Evolutionary conservation across 2,329 filamentous ascomycete genomes (phyloP), one percentile per base, ranked within the genome.

Genomic region (Chaetothyriales sp.): DNA sequence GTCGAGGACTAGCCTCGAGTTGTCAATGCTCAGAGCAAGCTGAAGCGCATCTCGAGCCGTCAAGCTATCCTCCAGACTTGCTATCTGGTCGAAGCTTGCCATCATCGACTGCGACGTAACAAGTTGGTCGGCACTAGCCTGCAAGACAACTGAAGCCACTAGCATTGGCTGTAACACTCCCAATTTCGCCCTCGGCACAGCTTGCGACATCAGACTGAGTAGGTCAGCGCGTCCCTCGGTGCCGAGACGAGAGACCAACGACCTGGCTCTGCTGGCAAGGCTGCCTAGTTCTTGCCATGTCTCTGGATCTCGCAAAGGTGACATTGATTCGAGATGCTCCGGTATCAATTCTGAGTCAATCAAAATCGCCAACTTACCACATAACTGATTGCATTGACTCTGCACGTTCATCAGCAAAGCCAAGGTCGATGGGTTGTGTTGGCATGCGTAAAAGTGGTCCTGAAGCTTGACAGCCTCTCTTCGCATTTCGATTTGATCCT

Each of bases 1-100:
- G 44, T 69, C 68, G 18, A 73, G 64, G 20, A 71, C 58, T 9
- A 67, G 58, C 46, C 67, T 67, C 20, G 71, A 53, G 47, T 65
- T 66, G 50, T 72, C 70, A 5, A 66, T 61, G 18, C 65, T 64
- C 19, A 72, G 62, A 47, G 54, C 33, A 5, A 61, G 48, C 9
- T 46, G 50, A 7, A 46, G 29, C 10, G 48, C 25, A 18, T 28
- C 47, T 37, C 18, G 18, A 8, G 22, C 46, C 5, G 20, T 18
- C 8, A 33, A 8, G 9, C 33, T 20, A 18, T 22, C 20, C 20
- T 19, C 5, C 61, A 67, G 51, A 71, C 70, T 33, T 65, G 64
- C 56, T 68, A 70, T 50, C 67, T 65, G 5, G 63, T 64, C 56
- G 20, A 60, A 37, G n/a, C 40, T 19, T 40, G 33, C 33, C 8